These are phyloP conservation scores for Boletus subparvulus DNA, from an alignment of 768 basidiomycete species.

Conservation along the genomic window DNA sequence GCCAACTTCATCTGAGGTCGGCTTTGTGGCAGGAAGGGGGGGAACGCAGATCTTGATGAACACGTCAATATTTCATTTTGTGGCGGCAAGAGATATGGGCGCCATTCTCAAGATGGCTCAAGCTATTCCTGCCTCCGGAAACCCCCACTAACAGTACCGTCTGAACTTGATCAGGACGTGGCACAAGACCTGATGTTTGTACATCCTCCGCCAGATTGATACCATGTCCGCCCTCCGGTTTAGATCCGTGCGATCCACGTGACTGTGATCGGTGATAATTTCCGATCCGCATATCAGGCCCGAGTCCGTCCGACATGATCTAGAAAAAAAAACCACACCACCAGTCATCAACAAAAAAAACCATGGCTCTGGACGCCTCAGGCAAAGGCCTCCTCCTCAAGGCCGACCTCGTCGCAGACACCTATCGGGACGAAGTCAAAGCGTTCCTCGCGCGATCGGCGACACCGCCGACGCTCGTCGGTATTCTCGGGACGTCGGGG, in stretches of 20 bases:
- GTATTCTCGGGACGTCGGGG: slow-evolving; percentile 84
- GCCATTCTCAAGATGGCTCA: not conserved
- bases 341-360: not conserved
- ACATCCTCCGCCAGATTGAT: too few relatives aligned
- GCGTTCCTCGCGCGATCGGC: slow-evolving; percentile 36
- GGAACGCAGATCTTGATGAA: not conserved
- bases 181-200: not conserved
- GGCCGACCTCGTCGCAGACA: slow-evolving; percentile 69
- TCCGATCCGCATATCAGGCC: not conserved
- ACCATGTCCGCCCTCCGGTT: not conserved
- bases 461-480: slow-evolving; percentile 74
- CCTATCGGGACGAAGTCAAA: slow-evolving; percentile 72
- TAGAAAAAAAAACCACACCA: not conserved
- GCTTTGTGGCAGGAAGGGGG: not conserved
- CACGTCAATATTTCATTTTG: not conserved
- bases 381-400: slow-evolving; percentile 79
- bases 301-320: slow-evolving; percentile 1
- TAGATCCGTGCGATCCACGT: slow-evolving; percentile 7
- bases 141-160: too few relatives aligned
- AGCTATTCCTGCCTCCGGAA: too few relatives aligned
- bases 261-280: not conserved
- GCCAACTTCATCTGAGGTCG: not conserved
- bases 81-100: not conserved
- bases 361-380: slow-evolving; percentile 23
- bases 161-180: not conserved